Evolutionary conservation across 148 eudicot species (phyloP).

Genomic region (Selenicereus undatus): DNA sequence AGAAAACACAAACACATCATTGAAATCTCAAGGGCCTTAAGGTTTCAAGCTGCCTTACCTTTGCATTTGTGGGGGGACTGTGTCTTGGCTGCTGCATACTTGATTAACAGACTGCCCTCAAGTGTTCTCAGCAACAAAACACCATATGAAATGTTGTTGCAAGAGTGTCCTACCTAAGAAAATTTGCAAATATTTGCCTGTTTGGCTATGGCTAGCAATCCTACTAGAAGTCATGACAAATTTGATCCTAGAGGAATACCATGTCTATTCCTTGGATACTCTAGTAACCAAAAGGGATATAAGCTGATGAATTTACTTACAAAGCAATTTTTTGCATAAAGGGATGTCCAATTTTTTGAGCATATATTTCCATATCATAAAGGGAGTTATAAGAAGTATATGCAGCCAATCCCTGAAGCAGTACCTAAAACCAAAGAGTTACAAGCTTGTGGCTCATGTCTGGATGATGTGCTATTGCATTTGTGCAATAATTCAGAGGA

Average conservation of each 20-base stretch:
- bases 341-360: not conserved
- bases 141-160: not conserved
- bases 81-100: not conserved
- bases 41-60: slow-evolving; percentile 3
- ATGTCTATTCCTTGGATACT: no score
- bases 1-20: not conserved
- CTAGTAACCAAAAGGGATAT: no score
- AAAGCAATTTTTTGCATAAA: slow-evolving; percentile 1
- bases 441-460: no score
- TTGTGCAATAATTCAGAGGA: no score
- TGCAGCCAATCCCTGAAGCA: no score
- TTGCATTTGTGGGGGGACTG: slow-evolving; percentile 9
- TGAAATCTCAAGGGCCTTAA: not conserved
- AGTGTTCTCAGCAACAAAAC: not conserved
- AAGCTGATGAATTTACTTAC: not conserved
- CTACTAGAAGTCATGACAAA: not conserved
- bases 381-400: no score
- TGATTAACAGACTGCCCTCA: not conserved
- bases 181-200: not conserved
- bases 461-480: no score
- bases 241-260: not conserved
- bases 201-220: not conserved
- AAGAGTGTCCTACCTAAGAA: not conserved
- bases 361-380: no score
- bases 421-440: no score